Evolutionary conservation across 1,139 yeast genomes (phyloP).

Genomic region (Saccharomyces uvarum): DNA sequence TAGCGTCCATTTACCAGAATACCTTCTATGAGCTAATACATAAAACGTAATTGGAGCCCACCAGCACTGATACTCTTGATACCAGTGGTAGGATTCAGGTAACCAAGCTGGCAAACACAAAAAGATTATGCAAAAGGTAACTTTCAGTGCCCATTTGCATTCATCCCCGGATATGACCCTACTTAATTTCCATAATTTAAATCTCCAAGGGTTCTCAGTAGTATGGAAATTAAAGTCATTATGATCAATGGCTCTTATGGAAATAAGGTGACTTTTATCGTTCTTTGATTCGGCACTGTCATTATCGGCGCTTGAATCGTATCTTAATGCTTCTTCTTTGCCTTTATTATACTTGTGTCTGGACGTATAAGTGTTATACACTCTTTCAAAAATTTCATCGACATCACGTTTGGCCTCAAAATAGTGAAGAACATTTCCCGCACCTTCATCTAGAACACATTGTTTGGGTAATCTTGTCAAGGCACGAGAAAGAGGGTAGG

Average conservation of each 20-base stretch:
- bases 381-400: slow-evolving; percentile 41
- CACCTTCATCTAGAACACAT: slow-evolving; percentile 42
- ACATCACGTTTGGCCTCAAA: slow-evolving; percentile 40
- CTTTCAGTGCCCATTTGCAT: slow-evolving; percentile 39
- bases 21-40: slow-evolving; percentile 37
- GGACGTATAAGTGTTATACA: slow-evolving; percentile 38
- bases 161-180: slow-evolving; percentile 34
- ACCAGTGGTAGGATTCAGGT: slow-evolving; percentile 36
- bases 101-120: slow-evolving; percentile 41
- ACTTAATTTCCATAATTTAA: slow-evolving; percentile 35
- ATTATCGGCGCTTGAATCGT: not conserved
- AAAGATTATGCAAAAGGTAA: slow-evolving; percentile 34
- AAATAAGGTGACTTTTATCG: slow-evolving; percentile 7
- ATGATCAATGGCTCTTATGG: slow-evolving; percentile 35
- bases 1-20: slow-evolving; percentile 38
- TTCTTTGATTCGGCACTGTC: slow-evolving; percentile 5
- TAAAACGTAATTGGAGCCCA: slow-evolving; percentile 39
- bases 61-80: slow-evolving; percentile 37
- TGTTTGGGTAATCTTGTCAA: slow-evolving; percentile 37
- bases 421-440: slow-evolving; percentile 38
- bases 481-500: slow-evolving; percentile 38
- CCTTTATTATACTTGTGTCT: slow-evolving; percentile 21
- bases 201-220: slow-evolving; percentile 31
- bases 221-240: slow-evolving; percentile 36
- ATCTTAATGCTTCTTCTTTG: not conserved